These are phyloP conservation scores for Coleophoma cylindrospora DNA, from an alignment of 2,329 filamentous ascomycete species.

Conservation along the genomic window DNA sequence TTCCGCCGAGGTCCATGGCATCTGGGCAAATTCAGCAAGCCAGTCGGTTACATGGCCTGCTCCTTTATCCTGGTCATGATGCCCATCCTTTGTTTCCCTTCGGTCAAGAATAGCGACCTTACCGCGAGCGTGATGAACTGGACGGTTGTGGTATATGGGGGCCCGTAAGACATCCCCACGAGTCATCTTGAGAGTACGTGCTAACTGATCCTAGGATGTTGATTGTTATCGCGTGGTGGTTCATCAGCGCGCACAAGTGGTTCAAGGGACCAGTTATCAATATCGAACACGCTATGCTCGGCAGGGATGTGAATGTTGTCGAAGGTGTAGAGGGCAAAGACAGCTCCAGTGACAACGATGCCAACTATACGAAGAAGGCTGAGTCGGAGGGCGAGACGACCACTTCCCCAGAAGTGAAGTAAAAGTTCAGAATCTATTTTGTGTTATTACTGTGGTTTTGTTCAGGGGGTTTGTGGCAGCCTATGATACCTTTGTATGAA, in stretches of 20 bases:
- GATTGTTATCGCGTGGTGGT: conserved; percentile 52
- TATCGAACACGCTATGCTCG: conserved; percentile 37
- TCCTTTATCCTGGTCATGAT: conserved; percentile 60
- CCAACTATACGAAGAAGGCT: conserved; percentile 9
- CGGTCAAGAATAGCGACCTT: conserved; percentile 45
- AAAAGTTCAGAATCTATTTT: neutral
- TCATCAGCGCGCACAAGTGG: conserved; percentile 56
- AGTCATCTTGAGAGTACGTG: neutral
- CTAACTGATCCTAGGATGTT: conserved; percentile 37
- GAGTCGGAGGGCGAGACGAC: conserved; percentile 9
- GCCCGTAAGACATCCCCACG: conserved; percentile 28
- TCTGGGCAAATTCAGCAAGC: conserved; percentile 51
- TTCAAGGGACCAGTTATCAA: conserved; percentile 64
- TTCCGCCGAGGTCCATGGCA: conserved; percentile 64
- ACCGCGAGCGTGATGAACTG: conserved; percentile 54
- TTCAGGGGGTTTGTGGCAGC: neutral
- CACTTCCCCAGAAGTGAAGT: conserved; percentile 7
- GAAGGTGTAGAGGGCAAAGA: conserved; percentile 14
- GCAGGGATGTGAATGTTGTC: conserved; percentile 16
- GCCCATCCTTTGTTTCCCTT: conserved; percentile 59
- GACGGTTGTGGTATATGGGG: conserved; percentile 59
- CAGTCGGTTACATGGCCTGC: conserved; percentile 49
- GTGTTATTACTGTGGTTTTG: neutral
- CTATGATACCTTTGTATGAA: neutral
- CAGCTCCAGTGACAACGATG: conserved; percentile 13